Conservation (phyloP, 2,329 filamentous ascomycete species). For the Nemania abortiva region DNA sequence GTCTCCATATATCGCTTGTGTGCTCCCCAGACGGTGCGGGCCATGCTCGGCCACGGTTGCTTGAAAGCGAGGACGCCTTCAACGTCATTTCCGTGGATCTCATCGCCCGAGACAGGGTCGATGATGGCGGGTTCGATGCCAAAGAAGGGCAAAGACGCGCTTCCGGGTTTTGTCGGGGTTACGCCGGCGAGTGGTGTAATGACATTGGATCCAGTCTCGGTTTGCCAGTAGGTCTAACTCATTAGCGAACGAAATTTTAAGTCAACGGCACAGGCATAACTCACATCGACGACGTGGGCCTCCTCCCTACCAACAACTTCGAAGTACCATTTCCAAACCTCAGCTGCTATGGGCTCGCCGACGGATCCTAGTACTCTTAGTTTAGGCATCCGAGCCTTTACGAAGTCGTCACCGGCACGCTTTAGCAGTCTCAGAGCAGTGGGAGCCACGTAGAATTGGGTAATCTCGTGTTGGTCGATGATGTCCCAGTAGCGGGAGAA, state of each 20-base stretch:
- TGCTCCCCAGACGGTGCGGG: conserved; percentile 95
- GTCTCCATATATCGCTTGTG: conserved; percentile 99
- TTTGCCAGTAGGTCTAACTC: conserved; percentile 97
- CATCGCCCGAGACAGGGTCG: conserved; percentile 93
- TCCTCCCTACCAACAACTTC: conserved; percentile 94
- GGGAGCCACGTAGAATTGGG: conserved; percentile 98
- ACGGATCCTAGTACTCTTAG: conserved; percentile 93
- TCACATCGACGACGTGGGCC: conserved; percentile 92
- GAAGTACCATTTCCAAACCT: conserved; percentile 99
- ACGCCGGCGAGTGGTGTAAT: conserved; percentile 94
- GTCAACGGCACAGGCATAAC: conserved; percentile 54
- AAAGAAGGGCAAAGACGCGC: conserved; percentile 96
- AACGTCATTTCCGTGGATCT: conserved; percentile 94
- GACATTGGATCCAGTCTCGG: conserved; percentile 96
- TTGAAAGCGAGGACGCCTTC: conserved; percentile 98
- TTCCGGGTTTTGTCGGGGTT: conserved; percentile 96
- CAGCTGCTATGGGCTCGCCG: conserved; percentile 95
- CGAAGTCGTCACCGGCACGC: conserved; percentile 92
- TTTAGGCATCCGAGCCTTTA: conserved; percentile 89
- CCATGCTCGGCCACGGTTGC: conserved; percentile 98
- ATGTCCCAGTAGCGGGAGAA: conserved; percentile 99
- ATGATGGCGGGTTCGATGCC: conserved; percentile 98
- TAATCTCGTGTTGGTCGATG: conserved; percentile 93
- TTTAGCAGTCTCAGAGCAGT: conserved; percentile 94
- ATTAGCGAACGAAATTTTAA: too few species aligned